Conservation (phyloP, 768 basidiomycete species). For the Phanerochaete sordida region DNA sequence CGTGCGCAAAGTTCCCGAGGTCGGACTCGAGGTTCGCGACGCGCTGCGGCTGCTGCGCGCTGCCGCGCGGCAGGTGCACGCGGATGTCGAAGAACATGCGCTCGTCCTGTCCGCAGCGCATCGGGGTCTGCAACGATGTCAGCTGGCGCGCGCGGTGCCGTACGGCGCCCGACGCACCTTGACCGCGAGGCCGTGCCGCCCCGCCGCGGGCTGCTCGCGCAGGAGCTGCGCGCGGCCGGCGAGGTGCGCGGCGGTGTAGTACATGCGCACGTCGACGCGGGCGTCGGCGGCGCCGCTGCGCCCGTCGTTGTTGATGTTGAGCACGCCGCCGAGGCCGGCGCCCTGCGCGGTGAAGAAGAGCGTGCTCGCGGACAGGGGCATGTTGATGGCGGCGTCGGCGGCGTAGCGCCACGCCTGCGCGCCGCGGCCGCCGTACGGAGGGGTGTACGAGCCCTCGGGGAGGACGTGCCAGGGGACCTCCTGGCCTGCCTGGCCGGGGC, state of each 20-base stretch:
- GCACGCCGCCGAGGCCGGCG: slow-evolving; percentile 3
- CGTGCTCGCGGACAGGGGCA: slow-evolving; percentile 15
- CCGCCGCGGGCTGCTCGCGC: slow-evolving; percentile 12
- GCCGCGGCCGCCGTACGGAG: neutral
- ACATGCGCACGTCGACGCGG: slow-evolving; percentile 10
- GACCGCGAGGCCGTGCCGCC: slow-evolving; percentile 25
- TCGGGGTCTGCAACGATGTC: slow-evolving; percentile 5
- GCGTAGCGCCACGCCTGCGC: neutral
- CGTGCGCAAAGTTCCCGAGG: slow-evolving; percentile 16
- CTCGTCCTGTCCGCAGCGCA: neutral
- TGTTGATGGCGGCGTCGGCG: slow-evolving; percentile 9
- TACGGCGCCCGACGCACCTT: slow-evolving; percentile 16
- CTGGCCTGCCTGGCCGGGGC: neutral
- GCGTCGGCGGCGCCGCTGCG: slow-evolving; percentile 5
- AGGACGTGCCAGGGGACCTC: neutral
- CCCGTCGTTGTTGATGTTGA: slow-evolving; percentile 13
- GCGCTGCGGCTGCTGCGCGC: neutral
- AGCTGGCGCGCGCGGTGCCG: neutral
- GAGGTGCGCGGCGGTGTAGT: neutral
- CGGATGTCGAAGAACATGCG: slow-evolving; percentile 10
- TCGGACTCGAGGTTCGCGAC: slow-evolving; percentile 11
- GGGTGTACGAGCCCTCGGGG: neutral
- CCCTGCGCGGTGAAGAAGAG: slow-evolving; percentile 19
- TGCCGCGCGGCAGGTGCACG: slow-evolving; percentile 1
- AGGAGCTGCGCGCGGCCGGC: slow-evolving; percentile 12